Evolutionary conservation across 208 protist species (phyloP).

Genomic region (Acanthamoeba healyi): DNA sequence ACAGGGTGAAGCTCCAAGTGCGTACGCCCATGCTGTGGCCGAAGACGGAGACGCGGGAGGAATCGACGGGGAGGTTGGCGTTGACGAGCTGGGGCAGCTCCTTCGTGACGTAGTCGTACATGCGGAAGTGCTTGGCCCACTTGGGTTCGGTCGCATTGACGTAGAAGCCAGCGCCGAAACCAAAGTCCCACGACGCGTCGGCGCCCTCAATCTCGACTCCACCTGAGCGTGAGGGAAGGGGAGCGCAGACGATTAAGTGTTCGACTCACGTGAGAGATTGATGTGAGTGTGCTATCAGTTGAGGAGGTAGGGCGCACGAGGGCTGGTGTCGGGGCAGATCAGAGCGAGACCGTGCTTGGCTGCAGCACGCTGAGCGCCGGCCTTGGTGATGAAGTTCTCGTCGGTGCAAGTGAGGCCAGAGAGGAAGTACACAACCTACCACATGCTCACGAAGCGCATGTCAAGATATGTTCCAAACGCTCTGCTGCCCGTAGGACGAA

Average conservation of each 20-base stretch:
- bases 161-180: constrained; percentile 89
- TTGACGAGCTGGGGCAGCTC: constrained; percentile 87
- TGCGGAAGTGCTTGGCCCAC: constrained; percentile 88
- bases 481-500: too few relatives aligned
- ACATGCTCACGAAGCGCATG: background rate
- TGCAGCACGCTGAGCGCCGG: constrained; percentile 79
- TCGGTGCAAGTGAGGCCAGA: constrained; percentile 91
- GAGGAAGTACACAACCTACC: constrained; percentile 86
- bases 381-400: constrained; percentile 91
- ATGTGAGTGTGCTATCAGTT: background rate
- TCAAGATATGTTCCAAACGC: too few relatives aligned
- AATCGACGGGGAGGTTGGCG: constrained; percentile 76
- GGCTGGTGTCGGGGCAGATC: constrained; percentile 86
- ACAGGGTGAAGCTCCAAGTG: background rate
- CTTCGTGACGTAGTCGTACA: constrained; percentile 90
- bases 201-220: constrained; percentile 81
- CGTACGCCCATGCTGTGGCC: constrained; percentile 89
- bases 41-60: constrained; percentile 78
- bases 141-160: constrained; percentile 88
- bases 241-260: too few relatives aligned
- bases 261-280: too few relatives aligned
- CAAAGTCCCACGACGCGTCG: constrained; percentile 88
- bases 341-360: constrained; percentile 79
- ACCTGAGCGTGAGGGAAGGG: constrained; percentile 34
- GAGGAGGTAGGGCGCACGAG: constrained; percentile 70